Evolutionary conservation across 257 asterid genomes (phyloP).

Genomic region (Lavandula angustifolia): DNA sequence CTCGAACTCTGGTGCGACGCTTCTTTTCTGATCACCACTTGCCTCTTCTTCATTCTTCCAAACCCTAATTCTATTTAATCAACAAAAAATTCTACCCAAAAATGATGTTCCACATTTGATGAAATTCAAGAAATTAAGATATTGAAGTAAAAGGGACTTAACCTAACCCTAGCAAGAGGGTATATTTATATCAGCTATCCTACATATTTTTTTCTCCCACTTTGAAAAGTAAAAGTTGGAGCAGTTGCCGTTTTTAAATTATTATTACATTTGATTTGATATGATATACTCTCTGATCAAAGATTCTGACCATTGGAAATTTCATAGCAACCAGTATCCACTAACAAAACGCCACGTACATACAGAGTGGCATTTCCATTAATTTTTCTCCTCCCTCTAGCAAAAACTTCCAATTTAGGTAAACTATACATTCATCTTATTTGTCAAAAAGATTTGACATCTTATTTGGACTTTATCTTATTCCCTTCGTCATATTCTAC

Average conservation of each 20-base stretch:
- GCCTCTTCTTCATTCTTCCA: conserved; percentile 44
- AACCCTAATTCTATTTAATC: conserved; percentile 29
- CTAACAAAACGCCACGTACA: conserved; percentile 38
- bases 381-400: not conserved
- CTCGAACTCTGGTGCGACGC: conserved; percentile 31
- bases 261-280: conserved; percentile 19
- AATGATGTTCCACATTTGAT: not conserved
- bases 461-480: no score
- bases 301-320: conserved; percentile 24
- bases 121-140: not conserved
- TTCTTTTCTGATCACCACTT: conserved; percentile 46
- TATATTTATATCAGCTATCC: conserved; percentile 36
- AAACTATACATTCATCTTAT: not conserved
- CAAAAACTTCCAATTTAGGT: not conserved
- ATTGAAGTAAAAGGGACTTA: conserved; percentile 30
- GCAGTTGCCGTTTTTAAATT: conserved; percentile 24
- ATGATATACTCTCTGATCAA: not conserved
- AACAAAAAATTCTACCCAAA: not conserved
- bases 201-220: conserved; percentile 34
- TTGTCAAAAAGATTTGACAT: not conserved
- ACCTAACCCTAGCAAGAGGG: conserved; percentile 49
- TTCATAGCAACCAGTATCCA: conserved; percentile 31
- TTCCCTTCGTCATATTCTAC: no score
- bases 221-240: conserved; percentile 40
- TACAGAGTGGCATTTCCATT: conserved; percentile 37